These are phyloP conservation scores for Petasospora fabianii DNA, from an alignment of 1,139 yeast genomes.

Conservation along the genomic window DNA sequence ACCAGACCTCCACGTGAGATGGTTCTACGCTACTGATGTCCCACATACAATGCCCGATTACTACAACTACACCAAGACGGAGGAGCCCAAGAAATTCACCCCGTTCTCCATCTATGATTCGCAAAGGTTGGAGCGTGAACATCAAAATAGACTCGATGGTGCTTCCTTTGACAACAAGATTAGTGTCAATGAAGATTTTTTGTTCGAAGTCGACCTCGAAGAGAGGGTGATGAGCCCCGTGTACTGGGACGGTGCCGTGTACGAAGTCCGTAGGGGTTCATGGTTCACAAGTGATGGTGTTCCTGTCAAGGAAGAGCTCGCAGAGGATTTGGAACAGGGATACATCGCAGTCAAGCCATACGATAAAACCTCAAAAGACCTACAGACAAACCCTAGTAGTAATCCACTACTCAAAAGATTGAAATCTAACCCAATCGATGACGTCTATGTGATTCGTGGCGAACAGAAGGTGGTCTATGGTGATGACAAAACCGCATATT, in stretches of 20 bases:
- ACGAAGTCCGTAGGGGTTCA: conserved; percentile 77
- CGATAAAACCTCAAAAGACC: too few relatives aligned
- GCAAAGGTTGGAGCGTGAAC: conserved; percentile 51
- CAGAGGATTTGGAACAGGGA: conserved; percentile 58
- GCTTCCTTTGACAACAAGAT: conserved; percentile 27
- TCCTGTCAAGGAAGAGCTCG: conserved; percentile 52
- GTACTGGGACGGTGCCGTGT: conserved; percentile 88
- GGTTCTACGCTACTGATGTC: conserved; percentile 84
- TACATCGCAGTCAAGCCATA: conserved; percentile 33
- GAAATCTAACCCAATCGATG: conserved; percentile 11
- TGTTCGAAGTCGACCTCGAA: conserved; percentile 66
- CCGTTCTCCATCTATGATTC: conserved; percentile 70
- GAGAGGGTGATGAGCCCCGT: conserved; percentile 58
- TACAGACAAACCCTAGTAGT: conserved; percentile 1
- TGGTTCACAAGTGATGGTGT: conserved; percentile 69
- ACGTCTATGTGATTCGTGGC: conserved; percentile 23
- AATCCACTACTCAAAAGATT: conserved; percentile 11
- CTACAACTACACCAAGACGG: conserved; percentile 44
- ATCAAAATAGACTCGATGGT: conserved; percentile 25
- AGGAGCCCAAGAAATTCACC: conserved; percentile 58
- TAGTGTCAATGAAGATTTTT: conserved; percentile 76
- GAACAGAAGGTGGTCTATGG: conserved; percentile 32
- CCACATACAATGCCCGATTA: conserved; percentile 68
- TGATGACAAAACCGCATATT: conserved; percentile 33
- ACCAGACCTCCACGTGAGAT: conserved; percentile 30